Conservation (phyloP, 495 filamentous ascomycete genomes). For the Chaetomium tenue region DNA sequence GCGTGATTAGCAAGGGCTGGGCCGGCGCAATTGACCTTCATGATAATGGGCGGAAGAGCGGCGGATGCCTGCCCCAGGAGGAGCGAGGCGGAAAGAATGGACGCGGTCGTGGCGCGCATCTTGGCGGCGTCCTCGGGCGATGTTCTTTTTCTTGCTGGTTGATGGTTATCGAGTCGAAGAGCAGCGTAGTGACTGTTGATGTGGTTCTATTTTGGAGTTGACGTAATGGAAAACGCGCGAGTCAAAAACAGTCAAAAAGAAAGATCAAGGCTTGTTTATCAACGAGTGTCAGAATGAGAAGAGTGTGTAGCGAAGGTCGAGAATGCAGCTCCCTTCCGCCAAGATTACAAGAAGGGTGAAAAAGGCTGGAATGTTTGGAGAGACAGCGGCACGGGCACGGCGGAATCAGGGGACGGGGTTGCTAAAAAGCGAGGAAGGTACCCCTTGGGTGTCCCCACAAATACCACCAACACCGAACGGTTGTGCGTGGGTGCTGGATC, state of each 20-base stretch:
- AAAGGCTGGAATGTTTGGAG: conserved; percentile 1
- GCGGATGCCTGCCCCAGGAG: conserved; percentile 52
- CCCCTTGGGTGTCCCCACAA: background rate
- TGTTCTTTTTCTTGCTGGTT: background rate
- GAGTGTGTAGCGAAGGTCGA: conserved; percentile 15
- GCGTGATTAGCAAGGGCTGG: background rate
- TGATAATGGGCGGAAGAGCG: conserved; percentile 65
- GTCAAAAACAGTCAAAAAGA: conserved; percentile 22
- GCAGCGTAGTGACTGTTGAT: conserved; percentile 8
- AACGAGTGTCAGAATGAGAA: conserved; percentile 43
- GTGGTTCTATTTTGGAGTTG: background rate
- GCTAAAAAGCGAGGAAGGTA: conserved; percentile 3
- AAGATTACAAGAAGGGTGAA: conserved; percentile 22
- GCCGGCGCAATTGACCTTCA: conserved; percentile 51
- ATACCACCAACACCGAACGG: background rate
- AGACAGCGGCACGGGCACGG: background rate
- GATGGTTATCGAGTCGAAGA: conserved; percentile 1
- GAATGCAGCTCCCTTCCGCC: conserved; percentile 19
- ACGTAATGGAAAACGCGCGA: conserved; percentile 7
- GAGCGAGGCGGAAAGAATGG: conserved; percentile 44
- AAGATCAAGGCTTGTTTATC: conserved; percentile 26
- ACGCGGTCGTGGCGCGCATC: conserved; percentile 46
- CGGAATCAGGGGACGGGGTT: conserved; percentile 5
- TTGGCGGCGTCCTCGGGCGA: conserved; percentile 23
- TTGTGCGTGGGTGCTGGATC: background rate